Evolutionary conservation across 176 grass and related monocot species (phyloP).

Genomic region (Puccinellia tenuiflora): DNA sequence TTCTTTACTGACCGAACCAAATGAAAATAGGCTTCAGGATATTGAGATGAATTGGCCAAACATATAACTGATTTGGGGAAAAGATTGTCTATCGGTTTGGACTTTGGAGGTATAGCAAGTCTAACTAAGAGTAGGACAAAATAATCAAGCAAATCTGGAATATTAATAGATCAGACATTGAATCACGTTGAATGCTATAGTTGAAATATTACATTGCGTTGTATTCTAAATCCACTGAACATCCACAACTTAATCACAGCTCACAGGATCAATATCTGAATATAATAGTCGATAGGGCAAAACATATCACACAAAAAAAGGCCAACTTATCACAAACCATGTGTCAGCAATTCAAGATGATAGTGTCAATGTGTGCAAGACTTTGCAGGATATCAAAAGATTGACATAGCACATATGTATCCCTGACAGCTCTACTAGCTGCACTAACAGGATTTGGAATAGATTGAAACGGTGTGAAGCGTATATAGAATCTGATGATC

Average conservation of each 20-base stretch:
- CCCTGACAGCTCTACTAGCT: background rate
- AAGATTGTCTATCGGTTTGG: background rate
- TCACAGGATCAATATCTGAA: background rate
- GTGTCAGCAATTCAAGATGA: background rate
- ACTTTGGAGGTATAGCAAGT: background rate
- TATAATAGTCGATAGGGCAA: background rate
- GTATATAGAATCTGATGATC: background rate
- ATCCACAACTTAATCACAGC: background rate
- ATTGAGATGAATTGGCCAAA: background rate
- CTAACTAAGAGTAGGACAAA: background rate
- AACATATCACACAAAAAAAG: background rate
- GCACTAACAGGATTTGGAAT: background rate
- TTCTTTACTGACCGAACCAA: background rate
- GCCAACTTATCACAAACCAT: background rate
- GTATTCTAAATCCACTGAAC: background rate
- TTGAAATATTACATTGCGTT: background rate
- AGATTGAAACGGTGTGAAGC: background rate
- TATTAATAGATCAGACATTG: background rate
- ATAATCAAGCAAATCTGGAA: background rate
- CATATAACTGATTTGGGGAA: background rate
- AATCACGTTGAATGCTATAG: background rate
- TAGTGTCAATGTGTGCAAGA: background rate
- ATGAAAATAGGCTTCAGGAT: background rate
- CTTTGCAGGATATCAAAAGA: background rate
- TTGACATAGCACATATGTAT: background rate